Evolutionary conservation across 768 basidiomycete genomes (phyloP).

Genomic region (Astraeus odoratus): DNA sequence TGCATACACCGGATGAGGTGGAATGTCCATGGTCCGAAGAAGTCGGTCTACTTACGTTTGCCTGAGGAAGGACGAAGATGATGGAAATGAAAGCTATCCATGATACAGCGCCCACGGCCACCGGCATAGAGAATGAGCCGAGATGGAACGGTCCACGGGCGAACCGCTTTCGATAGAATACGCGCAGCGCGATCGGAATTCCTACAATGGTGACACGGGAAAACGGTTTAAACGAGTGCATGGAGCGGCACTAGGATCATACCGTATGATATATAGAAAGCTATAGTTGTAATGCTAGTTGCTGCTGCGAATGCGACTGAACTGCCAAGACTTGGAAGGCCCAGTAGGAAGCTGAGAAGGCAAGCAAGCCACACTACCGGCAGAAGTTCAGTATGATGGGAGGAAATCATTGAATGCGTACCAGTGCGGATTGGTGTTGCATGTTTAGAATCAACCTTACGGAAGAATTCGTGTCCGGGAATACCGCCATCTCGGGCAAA

Average conservation of each 20-base stretch:
- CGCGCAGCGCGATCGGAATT: conserved; percentile 63
- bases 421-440: conserved; percentile 66
- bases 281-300: conserved; percentile 62
- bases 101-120: conserved; percentile 47
- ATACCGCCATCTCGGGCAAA: conserved; percentile 72
- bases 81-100: conserved; percentile 74
- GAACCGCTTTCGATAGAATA: conserved; percentile 54
- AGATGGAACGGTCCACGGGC: conserved; percentile 68
- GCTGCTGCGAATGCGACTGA: conserved; percentile 59
- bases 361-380: conserved; percentile 69
- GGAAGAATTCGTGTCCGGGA: conserved; percentile 61
- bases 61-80: conserved; percentile 64
- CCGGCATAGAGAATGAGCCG: conserved; percentile 52
- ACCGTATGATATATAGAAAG: conserved; percentile 73
- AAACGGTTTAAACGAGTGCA: background rate
- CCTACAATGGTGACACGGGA: conserved; percentile 24
- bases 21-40: background rate
- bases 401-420: conserved; percentile 15
- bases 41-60: conserved; percentile 46
- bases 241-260: conserved; percentile 2
- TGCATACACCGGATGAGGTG: background rate
- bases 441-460: conserved; percentile 50
- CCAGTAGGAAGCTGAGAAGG: conserved; percentile 67
- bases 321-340: conserved; percentile 66
- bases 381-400: background rate